These are phyloP conservation scores for Arthrobotrys pseudoclavata DNA, from an alignment of 2,329 filamentous ascomycete species.

Conservation along the genomic window DNA sequence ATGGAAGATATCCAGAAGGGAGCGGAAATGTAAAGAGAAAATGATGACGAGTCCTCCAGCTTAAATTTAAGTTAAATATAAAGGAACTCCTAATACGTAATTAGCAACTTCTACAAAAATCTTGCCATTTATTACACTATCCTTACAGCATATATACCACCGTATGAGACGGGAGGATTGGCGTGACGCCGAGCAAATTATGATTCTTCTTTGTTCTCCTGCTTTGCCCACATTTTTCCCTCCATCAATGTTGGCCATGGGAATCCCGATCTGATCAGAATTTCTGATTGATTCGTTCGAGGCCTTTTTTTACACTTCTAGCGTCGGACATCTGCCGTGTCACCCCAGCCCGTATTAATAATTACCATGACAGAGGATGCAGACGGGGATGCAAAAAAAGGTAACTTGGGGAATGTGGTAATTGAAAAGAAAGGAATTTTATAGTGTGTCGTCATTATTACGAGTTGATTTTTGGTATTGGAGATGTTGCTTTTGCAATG, in stretches of 20 bases:
- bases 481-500: neutral
- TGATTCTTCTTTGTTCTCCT: conserved; percentile 3
- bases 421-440: conserved; percentile 20
- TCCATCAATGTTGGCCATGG: neutral
- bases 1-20: neutral
- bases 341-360: conserved; percentile 16
- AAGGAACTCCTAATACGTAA: conserved; percentile 17
- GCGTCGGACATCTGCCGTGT: conserved; percentile 29
- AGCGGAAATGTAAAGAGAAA: neutral
- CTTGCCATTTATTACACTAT: conserved; percentile 21
- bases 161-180: conserved; percentile 22
- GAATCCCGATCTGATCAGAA: conserved; percentile 18
- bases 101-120: conserved; percentile 11
- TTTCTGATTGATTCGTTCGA: conserved; percentile 14
- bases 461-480: conserved; percentile 12
- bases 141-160: neutral
- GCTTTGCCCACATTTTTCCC: neutral
- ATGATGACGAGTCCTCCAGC: conserved; percentile 25
- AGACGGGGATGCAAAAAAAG: neutral
- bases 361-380: conserved; percentile 3
- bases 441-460: conserved; percentile 59
- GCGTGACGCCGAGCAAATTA: conserved; percentile 33
- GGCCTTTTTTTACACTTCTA: conserved; percentile 5
- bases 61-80: conserved; percentile 5
- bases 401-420: neutral